Percentiles rank a stretch among this genome's conserved stretches.
These are phyloP conservation scores for Didymella pomorum DNA, from an alignment of 2,329 filamentous ascomycete genomes.

Conservation along the genomic window DNA sequence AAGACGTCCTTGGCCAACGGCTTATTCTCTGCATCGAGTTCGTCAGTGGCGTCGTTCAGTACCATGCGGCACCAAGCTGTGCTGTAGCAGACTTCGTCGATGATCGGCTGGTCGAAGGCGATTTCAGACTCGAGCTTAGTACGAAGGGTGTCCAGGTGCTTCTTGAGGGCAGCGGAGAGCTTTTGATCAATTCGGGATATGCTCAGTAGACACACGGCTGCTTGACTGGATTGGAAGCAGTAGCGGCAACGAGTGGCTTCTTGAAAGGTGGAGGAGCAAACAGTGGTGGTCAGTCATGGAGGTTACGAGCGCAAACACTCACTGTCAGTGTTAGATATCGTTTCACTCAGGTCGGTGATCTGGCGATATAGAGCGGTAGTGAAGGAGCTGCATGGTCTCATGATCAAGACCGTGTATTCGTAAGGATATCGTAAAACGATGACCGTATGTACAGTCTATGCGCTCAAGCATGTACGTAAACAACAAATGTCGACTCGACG, in stretches of 20 bases:
- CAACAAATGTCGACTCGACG: background rate
- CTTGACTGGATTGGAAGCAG: too few relatives aligned
- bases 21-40: background rate
- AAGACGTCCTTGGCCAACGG: background rate
- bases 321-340: background rate
- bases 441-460: constrained; percentile 17
- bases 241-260: background rate
- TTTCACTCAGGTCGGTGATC: background rate
- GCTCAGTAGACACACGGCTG: background rate
- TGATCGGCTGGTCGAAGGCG: background rate
- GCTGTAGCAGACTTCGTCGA: background rate
- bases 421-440: constrained; percentile 6
- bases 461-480: constrained; percentile 10
- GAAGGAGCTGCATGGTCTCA: background rate
- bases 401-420: constrained; percentile 7
- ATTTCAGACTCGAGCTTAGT: background rate
- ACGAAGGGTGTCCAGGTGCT: background rate
- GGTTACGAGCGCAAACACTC: background rate
- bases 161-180: background rate
- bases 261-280: background rate
- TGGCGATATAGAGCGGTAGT: background rate
- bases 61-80: background rate
- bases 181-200: background rate
- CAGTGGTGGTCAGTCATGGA: background rate
- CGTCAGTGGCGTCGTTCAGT: background rate